phyloP scores from a whole-genome alignment of 140 eudicot genomes.

The Oenanthe javanica region DNA sequence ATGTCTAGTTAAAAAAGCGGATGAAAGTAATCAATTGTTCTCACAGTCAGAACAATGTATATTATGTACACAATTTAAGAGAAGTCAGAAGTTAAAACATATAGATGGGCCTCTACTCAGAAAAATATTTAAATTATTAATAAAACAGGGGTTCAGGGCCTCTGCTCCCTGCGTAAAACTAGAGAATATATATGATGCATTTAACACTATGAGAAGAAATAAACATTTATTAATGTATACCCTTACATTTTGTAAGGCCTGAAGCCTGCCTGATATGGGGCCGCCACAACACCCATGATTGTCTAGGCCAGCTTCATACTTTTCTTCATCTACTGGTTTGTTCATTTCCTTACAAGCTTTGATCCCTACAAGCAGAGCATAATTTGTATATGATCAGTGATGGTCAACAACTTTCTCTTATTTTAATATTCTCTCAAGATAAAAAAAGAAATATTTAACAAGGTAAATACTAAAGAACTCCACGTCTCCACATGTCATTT shows the following conservation, averaged over 20 bases:
- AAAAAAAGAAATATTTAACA: not conserved
- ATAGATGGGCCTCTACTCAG: not conserved
- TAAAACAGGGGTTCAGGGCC: not conserved
- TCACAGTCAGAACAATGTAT: not conserved
- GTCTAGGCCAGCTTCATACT: slow-evolving; percentile 62
- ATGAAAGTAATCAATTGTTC: not conserved
- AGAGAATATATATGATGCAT: too few species aligned
- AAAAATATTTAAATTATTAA: not conserved
- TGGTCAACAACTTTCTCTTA: not conserved
- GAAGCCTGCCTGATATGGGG: slow-evolving; percentile 76
- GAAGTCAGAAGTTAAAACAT: not conserved
- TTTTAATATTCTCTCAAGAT: not conserved
- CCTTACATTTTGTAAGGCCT: slow-evolving; percentile 47
- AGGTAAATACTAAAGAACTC: not conserved
- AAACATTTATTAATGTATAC: too few species aligned
- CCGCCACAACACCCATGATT: slow-evolving; percentile 71
- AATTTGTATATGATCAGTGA: slow-evolving; percentile 9
- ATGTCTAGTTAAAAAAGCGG: not conserved
- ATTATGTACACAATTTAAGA: not conserved
- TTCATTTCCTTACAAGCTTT: slow-evolving; percentile 56
- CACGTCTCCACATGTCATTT: not conserved
- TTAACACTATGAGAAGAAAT: not conserved
- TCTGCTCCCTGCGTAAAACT: not conserved
- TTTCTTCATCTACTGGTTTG: slow-evolving; percentile 48
- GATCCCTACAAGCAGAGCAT: slow-evolving; percentile 46